phyloP scores from a whole-genome alignment of 2,329 filamentous ascomycete genomes.

The Hypomyces perniciosus region DNA sequence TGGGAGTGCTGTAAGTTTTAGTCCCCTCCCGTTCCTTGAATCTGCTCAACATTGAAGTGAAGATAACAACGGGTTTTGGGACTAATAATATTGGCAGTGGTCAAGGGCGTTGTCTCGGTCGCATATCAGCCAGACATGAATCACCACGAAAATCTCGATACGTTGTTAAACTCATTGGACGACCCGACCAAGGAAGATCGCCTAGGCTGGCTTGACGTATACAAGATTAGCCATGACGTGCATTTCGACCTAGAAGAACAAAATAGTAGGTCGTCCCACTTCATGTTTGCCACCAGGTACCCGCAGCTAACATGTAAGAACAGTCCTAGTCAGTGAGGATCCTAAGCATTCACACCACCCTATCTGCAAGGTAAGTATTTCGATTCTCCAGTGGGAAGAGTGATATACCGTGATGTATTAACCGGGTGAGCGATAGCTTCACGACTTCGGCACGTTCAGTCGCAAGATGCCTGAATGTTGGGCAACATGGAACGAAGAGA shows the following conservation, averaged over 20 bases:
- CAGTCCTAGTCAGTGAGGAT: slow-evolving; percentile 19
- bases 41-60: neutral
- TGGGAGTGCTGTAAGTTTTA: slow-evolving; percentile 25
- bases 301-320: slow-evolving; percentile 5
- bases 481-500: slow-evolving; percentile 1
- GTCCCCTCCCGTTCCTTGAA: neutral
- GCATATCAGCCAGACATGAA: slow-evolving; percentile 19
- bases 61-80: neutral
- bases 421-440: slow-evolving; percentile 15
- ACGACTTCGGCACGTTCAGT: slow-evolving; percentile 24
- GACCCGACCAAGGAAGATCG: neutral
- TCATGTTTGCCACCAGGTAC: neutral
- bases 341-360: slow-evolving; percentile 16
- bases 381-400: neutral
- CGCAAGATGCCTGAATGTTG: slow-evolving; percentile 16
- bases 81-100: slow-evolving; percentile 18
- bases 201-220: slow-evolving; percentile 1
- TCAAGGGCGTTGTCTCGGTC: slow-evolving; percentile 22
- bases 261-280: slow-evolving; percentile 20
- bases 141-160: slow-evolving; percentile 1
- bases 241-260: slow-evolving; percentile 25
- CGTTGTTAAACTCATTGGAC: slow-evolving; percentile 1
- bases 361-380: slow-evolving; percentile 20
- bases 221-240: slow-evolving; percentile 21
- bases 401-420: neutral